A percentile compares a stretch with the other conserved stretches of the same genome.
These are phyloP conservation scores for Ceratobasidium theobromae DNA, from an alignment of 1,284 basidiomycete genomes.

Conservation along the genomic window DNA sequence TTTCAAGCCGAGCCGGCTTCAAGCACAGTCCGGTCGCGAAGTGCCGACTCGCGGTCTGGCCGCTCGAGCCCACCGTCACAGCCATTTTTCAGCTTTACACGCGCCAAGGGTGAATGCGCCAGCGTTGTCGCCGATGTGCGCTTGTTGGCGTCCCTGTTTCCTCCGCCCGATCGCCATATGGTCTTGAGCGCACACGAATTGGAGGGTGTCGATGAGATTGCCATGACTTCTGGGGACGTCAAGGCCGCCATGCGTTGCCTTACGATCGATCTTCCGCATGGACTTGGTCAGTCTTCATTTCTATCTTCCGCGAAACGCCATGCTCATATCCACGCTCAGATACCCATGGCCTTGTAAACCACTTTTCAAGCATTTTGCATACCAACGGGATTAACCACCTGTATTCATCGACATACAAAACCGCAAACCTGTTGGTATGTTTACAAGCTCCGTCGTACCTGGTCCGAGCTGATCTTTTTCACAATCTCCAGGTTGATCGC, in stretches of 20 bases:
- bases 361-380: slow-evolving; percentile 70
- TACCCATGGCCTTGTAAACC: slow-evolving; percentile 73
- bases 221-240: slow-evolving; percentile 9
- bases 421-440: slow-evolving; percentile 72
- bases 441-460: not conserved
- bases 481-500: slow-evolving; percentile 49
- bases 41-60: not conserved
- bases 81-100: slow-evolving; percentile 76
- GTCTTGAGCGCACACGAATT: slow-evolving; percentile 68
- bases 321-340: slow-evolving; percentile 46
- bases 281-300: slow-evolving; percentile 53
- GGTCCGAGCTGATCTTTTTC: not conserved
- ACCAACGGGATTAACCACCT: slow-evolving; percentile 76
- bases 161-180: slow-evolving; percentile 67
- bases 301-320: slow-evolving; percentile 7
- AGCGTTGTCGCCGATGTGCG: slow-evolving; percentile 64
- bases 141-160: slow-evolving; percentile 63
- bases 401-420: slow-evolving; percentile 82
- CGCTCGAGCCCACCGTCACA: slow-evolving; percentile 9
- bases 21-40: not conserved
- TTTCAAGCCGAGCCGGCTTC: slow-evolving; percentile 2
- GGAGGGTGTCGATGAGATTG: slow-evolving; percentile 52
- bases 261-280: slow-evolving; percentile 68
- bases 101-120: slow-evolving; percentile 62
- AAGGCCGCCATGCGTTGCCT: slow-evolving; percentile 53